These are phyloP conservation scores for Dimocarpus longan DNA, from an alignment of 345 rosid species.

Conservation along the genomic window DNA sequence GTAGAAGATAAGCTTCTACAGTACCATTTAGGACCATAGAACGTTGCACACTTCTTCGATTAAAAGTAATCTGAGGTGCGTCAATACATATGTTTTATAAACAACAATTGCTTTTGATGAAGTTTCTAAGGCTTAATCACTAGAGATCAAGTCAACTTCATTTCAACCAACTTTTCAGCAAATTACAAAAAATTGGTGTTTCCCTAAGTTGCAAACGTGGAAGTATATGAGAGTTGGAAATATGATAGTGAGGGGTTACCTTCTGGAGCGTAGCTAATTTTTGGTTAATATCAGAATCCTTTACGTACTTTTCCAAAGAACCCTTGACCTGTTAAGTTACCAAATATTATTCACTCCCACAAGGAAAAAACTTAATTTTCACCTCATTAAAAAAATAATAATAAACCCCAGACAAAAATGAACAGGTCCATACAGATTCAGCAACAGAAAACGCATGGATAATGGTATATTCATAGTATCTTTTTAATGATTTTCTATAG, in stretches of 20 bases:
- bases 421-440: conserved; percentile 5
- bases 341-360: conserved; percentile 8
- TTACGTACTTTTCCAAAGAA: conserved; percentile 34
- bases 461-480: background rate
- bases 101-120: background rate
- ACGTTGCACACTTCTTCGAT: background rate
- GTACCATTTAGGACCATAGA: background rate
- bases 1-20: background rate
- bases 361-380: background rate
- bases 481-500: background rate
- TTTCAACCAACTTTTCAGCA: conserved; percentile 1
- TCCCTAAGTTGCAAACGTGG: background rate
- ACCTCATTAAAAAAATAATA: background rate
- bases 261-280: conserved; percentile 57
- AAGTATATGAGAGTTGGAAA: background rate
- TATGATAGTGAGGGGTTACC: conserved; percentile 33
- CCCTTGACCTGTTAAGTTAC: conserved; percentile 56
- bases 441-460: background rate
- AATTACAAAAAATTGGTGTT: background rate
- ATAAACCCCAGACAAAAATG: background rate
- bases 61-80: background rate
- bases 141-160: background rate
- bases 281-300: conserved; percentile 35
- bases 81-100: background rate
- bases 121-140: conserved; percentile 1